Evolutionary conservation across 1,284 basidiomycete genomes (phyloP).

Genomic region (Sphagnurus paluster): DNA sequence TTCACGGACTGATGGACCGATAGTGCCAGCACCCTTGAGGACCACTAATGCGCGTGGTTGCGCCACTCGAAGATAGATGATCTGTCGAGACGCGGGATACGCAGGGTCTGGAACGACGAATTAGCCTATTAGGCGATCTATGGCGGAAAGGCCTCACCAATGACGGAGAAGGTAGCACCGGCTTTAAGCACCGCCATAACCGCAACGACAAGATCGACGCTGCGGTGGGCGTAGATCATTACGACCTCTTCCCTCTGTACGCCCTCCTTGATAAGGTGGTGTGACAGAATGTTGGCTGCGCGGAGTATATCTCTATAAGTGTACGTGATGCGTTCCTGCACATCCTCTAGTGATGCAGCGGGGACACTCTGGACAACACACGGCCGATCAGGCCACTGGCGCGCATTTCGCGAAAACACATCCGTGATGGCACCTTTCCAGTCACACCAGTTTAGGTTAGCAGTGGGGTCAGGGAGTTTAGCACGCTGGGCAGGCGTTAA

Average conservation of each 20-base stretch:
- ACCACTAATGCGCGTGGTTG: slow-evolving; percentile 93
- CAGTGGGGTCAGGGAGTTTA: slow-evolving; percentile 82
- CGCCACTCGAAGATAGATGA: slow-evolving; percentile 94
- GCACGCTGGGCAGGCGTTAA: slow-evolving; percentile 72
- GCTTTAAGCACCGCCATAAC: slow-evolving; percentile 98
- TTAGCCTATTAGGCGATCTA: neutral
- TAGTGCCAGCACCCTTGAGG: slow-evolving; percentile 87
- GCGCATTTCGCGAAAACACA: slow-evolving; percentile 86
- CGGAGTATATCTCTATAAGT: slow-evolving; percentile 83
- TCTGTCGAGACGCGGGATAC: slow-evolving; percentile 93
- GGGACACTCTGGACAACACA: slow-evolving; percentile 84
- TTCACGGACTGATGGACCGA: slow-evolving; percentile 82
- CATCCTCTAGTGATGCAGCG: slow-evolving; percentile 36
- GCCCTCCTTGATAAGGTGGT: slow-evolving; percentile 85
- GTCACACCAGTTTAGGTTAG: slow-evolving; percentile 95
- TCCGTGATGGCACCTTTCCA: slow-evolving; percentile 97
- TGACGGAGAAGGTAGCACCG: slow-evolving; percentile 97
- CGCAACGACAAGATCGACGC: slow-evolving; percentile 95
- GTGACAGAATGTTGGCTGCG: slow-evolving; percentile 90
- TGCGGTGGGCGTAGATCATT: slow-evolving; percentile 98
- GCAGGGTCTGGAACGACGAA: slow-evolving; percentile 74
- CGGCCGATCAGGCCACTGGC: slow-evolving; percentile 70
- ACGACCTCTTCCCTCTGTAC: slow-evolving; percentile 95
- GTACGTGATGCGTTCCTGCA: slow-evolving; percentile 63
- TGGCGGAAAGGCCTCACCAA: slow-evolving; percentile 57